These are phyloP conservation scores for Sclerotinia sclerotiorum DNA, from an alignment of 2,329 filamentous ascomycete genomes.

Conservation along the genomic window DNA sequence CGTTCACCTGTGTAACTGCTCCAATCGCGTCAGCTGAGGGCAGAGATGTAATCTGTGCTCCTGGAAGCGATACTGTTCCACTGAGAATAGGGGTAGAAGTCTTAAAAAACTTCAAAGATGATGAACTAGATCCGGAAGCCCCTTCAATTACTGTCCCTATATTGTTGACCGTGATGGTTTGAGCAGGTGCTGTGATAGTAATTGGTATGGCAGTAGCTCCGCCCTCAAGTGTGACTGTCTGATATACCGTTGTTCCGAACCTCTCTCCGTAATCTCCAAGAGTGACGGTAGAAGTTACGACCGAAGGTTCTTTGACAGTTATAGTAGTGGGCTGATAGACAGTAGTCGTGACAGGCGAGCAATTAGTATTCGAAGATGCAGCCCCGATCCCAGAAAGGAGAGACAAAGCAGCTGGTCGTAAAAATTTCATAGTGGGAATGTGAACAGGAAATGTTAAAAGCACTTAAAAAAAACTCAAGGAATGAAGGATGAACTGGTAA, in stretches of 20 bases:
- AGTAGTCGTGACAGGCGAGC: constrained; percentile 18
- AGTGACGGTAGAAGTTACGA: constrained; percentile 5
- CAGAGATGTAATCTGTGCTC: constrained; percentile 6
- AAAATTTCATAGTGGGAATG: constrained; percentile 13
- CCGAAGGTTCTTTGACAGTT: constrained; percentile 3
- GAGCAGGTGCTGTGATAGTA: constrained; percentile 8
- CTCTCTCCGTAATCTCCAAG: background rate
- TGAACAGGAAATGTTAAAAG: background rate
- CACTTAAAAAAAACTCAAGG: background rate
- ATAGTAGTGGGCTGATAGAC: constrained; percentile 18
- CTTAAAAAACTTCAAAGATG: constrained; percentile 14
- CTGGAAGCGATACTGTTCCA: constrained; percentile 12
- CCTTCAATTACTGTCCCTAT: background rate
- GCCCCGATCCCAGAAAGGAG: constrained; percentile 6
- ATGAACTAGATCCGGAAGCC: background rate
- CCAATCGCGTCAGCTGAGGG: background rate
- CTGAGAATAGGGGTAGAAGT: constrained; percentile 15
- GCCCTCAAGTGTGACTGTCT: constrained; percentile 3
- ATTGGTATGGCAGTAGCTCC: background rate
- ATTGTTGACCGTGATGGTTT: constrained; percentile 10
- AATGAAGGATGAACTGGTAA: constrained; percentile 5
- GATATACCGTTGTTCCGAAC: constrained; percentile 7
- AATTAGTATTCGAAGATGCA: constrained; percentile 16
- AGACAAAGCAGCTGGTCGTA: constrained; percentile 11
- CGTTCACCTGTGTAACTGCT: constrained; percentile 21